Evolutionary conservation across 139 green algal genomes (phyloP).

Genomic region (Gonium pectorale): DNA sequence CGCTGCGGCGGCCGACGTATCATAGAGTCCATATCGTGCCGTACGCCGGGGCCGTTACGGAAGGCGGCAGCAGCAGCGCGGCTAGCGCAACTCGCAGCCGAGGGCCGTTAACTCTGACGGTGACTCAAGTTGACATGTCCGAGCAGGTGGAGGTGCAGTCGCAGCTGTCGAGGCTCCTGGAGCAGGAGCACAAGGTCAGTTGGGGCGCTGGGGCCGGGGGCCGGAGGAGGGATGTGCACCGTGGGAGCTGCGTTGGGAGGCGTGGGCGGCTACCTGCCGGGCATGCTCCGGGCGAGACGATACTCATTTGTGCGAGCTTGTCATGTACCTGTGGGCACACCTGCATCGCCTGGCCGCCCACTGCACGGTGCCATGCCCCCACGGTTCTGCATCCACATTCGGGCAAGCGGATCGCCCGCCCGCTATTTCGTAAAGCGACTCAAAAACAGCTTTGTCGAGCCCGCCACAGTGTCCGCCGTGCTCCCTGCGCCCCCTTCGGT

Average conservation of each 20-base stretch:
- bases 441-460: too few relatives aligned
- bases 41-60: too few relatives aligned
- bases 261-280: too few relatives aligned
- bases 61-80: too few relatives aligned
- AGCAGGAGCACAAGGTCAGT: slow-evolving; percentile 28
- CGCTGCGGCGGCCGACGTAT: too few relatives aligned
- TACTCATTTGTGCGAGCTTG: neutral
- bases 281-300: neutral
- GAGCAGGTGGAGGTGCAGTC: slow-evolving; percentile 20
- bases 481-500: neutral
- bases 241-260: neutral
- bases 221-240: neutral
- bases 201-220: neutral
- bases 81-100: too few relatives aligned
- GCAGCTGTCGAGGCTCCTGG: neutral
- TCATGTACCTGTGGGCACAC: too few relatives aligned
- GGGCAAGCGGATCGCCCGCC: neutral
- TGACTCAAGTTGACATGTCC: slow-evolving; percentile 19
- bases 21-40: too few relatives aligned
- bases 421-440: too few relatives aligned
- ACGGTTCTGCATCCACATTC: neutral
- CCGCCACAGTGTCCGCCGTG: too few relatives aligned
- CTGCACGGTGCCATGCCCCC: neutral
- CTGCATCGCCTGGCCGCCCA: neutral
- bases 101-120: slow-evolving; percentile 6